Percentiles rank a stretch among this genome's conserved stretches.
Conservation (phyloP, 805 yeast species). For the Zygotorulaspora sp. region DNA sequence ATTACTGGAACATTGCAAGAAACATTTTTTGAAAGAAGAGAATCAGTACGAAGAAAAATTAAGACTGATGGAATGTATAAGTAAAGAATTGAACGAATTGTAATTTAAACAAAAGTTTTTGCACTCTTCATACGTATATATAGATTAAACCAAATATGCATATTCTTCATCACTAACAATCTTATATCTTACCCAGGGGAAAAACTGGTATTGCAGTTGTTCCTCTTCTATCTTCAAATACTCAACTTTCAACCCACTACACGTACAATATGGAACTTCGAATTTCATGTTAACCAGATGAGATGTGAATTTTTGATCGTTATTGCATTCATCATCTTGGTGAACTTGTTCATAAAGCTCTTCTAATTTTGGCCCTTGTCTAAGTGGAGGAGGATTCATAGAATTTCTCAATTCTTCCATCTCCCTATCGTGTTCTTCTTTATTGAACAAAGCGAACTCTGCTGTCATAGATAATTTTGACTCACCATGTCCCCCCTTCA, state of each 20-base stretch:
- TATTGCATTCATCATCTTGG: conserved; percentile 15
- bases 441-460: conserved; percentile 40
- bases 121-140: not conserved
- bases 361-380: conserved; percentile 33
- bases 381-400: conserved; percentile 38
- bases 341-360: conserved; percentile 34
- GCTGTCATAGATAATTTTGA: conserved; percentile 48
- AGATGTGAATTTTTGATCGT: conserved; percentile 17
- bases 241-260: conserved; percentile 62
- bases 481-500: conserved; percentile 55
- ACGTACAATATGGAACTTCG: conserved; percentile 58
- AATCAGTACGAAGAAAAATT: conserved; percentile 1
- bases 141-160: conserved; percentile 23
- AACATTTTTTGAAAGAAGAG: conserved; percentile 4
- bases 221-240: conserved; percentile 64
- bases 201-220: conserved; percentile 56
- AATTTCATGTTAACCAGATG: conserved; percentile 47
- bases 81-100: not conserved
- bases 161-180: conserved; percentile 42
- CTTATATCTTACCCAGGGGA: conserved; percentile 74
- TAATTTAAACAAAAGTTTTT: no score
- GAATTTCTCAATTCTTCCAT: conserved; percentile 28
- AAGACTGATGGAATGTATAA: conserved; percentile 1
- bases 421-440: conserved; percentile 22
- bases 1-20: conserved; percentile 7